Percentiles rank a stretch among this genome's conserved stretches.
These are phyloP conservation scores for Calonectria multiphialidica DNA, from an alignment of 2,329 filamentous ascomycete species.

Conservation along the genomic window DNA sequence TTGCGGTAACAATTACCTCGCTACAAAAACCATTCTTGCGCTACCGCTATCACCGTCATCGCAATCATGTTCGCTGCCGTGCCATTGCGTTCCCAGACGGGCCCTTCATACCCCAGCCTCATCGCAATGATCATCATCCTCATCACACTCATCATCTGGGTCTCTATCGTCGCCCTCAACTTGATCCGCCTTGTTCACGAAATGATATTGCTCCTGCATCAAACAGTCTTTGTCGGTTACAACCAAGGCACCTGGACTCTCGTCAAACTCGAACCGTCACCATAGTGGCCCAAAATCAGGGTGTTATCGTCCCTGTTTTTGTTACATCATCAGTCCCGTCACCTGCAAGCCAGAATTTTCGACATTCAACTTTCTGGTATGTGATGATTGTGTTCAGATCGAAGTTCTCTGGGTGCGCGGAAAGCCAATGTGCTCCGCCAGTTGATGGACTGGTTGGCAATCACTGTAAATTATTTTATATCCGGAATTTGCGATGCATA, in stretches of 20 bases:
- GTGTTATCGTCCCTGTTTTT: no score
- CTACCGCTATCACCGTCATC: not conserved
- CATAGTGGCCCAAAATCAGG: not conserved
- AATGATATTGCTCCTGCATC: not conserved
- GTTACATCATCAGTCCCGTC: not conserved
- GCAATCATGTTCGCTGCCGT: not conserved
- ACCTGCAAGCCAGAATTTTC: no score
- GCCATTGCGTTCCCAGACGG: not conserved
- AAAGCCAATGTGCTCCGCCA: no score
- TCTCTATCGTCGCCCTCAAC: not conserved
- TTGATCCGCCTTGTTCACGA: not conserved
- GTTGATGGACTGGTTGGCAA: not conserved
- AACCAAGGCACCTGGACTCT: not conserved
- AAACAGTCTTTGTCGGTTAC: not conserved
- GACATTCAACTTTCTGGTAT: not conserved
- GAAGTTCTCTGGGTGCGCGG: no score
- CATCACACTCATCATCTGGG: not conserved
- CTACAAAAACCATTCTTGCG: no score
- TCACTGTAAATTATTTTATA: not conserved
- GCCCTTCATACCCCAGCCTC: not conserved
- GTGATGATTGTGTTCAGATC: no score
- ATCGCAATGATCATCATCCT: not conserved
- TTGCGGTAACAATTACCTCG: not conserved
- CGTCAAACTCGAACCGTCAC: not conserved
- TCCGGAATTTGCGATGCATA: no score